Conservation (phyloP, 1,139 yeast species). For the Scheffersomyces cryptocercus region DNA sequence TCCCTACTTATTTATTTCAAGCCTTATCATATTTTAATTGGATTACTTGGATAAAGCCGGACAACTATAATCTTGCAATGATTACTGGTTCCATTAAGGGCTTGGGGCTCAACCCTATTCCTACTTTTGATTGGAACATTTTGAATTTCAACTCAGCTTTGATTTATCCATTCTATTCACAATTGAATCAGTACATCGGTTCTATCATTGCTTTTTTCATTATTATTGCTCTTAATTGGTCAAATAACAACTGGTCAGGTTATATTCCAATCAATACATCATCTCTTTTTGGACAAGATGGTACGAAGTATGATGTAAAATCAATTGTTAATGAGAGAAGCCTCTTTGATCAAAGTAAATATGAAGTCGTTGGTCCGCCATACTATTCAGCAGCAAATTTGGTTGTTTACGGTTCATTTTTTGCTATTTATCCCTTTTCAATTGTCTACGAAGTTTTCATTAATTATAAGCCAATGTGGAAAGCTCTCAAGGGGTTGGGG, state of each 20-base stretch:
- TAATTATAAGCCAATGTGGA: conserved; percentile 6
- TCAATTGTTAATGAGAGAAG: conserved; percentile 35
- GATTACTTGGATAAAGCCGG: conserved; percentile 65
- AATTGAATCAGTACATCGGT: conserved; percentile 41
- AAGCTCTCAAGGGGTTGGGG: conserved; percentile 11
- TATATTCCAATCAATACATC: conserved; percentile 54
- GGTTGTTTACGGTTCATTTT: conserved; percentile 50
- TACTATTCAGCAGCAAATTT: conserved; percentile 34
- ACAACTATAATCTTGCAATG: conserved; percentile 52
- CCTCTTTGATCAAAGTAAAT: conserved; percentile 35
- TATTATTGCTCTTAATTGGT: conserved; percentile 45
- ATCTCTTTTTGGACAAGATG: conserved; percentile 44
- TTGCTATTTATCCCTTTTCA: conserved; percentile 45
- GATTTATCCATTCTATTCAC: conserved; percentile 31
- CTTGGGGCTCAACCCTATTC: conserved; percentile 54
- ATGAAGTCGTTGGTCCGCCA: conserved; percentile 39
- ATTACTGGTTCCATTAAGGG: conserved; percentile 54
- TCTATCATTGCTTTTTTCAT: conserved; percentile 38
- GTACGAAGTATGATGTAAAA: conserved; percentile 38
- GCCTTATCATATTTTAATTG: conserved; percentile 58
- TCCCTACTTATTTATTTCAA: conserved; percentile 53
- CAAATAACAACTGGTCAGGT: conserved; percentile 47
- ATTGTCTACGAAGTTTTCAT: conserved; percentile 15
- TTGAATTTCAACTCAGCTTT: conserved; percentile 16
- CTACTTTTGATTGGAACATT: conserved; percentile 55